phyloP scores from a whole-genome alignment of 23 red algal genomes.

The Gracilaria vermiculophylla region DNA sequence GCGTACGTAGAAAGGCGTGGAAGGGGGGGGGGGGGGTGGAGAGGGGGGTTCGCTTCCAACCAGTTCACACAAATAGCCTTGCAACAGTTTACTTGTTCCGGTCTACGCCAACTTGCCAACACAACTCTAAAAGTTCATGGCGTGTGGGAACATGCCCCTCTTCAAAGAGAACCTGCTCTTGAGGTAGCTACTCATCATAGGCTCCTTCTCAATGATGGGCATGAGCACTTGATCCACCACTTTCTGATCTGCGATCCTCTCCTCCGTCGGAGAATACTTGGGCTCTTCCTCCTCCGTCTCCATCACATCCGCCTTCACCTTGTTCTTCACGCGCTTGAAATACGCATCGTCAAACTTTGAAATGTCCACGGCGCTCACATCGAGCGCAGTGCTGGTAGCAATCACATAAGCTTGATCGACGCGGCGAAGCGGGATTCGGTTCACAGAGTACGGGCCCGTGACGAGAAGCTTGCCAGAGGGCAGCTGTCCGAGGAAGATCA shows the following conservation, averaged over 20 bases:
- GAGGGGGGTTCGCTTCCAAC: too few species aligned
- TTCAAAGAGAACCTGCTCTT: constrained; percentile 74
- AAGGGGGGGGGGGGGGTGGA: too few species aligned
- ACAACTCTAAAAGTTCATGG: constrained; percentile 87
- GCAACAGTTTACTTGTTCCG: neutral
- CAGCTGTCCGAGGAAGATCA: constrained; percentile 85
- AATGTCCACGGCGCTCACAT: constrained; percentile 70
- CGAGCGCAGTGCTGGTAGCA: constrained; percentile 74
- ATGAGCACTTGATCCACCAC: constrained; percentile 73
- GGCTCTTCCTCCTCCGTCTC: constrained; percentile 52
- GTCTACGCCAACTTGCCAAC: neutral
- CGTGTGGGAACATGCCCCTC: constrained; percentile 89
- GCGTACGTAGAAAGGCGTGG: too few species aligned
- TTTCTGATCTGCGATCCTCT: constrained; percentile 82
- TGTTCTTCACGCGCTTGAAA: constrained; percentile 75
- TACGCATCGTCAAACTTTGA: constrained; percentile 85
- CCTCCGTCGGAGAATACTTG: constrained; percentile 47
- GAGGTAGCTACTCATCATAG: constrained; percentile 79
- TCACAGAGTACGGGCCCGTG: constrained; percentile 85
- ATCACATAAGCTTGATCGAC: constrained; percentile 97
- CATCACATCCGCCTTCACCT: constrained; percentile 48
- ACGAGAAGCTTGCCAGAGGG: constrained; percentile 83
- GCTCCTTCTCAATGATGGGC: constrained; percentile 69
- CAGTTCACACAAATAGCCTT: neutral
- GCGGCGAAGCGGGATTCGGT: constrained; percentile 89